Conservation (phyloP, 1,284 basidiomycete genomes). For the Marasmius sp. region DNA sequence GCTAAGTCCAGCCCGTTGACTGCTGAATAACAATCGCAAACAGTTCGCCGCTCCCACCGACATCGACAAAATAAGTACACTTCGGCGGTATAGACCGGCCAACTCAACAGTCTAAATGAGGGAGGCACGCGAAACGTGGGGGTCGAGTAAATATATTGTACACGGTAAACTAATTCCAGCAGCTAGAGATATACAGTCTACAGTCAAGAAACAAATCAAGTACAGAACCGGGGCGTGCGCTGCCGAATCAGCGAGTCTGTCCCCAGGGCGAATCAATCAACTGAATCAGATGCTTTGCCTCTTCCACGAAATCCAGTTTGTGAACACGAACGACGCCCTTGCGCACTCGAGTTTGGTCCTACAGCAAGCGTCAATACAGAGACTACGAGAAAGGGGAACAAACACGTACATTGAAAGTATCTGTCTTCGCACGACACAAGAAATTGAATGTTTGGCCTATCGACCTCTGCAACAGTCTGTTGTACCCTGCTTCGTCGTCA, state of each 20-base stretch:
- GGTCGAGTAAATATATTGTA: neutral
- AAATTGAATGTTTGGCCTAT: conserved; percentile 80
- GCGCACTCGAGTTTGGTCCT: conserved; percentile 80
- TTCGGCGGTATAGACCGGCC: neutral
- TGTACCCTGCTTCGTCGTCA: conserved; percentile 64
- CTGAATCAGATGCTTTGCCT: conserved; percentile 62
- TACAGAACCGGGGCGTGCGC: neutral
- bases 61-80: neutral
- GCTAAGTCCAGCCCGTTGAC: neutral
- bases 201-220: neutral
- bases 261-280: conserved; percentile 45
- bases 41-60: neutral
- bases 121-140: neutral
- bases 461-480: conserved; percentile 63
- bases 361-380: conserved; percentile 5
- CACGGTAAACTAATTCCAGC: neutral
- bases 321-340: conserved; percentile 77
- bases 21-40: neutral
- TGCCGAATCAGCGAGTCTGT: neutral
- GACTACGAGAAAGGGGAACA: neutral
- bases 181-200: neutral
- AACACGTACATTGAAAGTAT: conserved; percentile 76
- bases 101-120: neutral
- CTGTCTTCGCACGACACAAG: conserved; percentile 85
- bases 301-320: conserved; percentile 72